Evolutionary conservation across 1,139 yeast genomes (phyloP).

Genomic region (Suhomyces taliae): DNA sequence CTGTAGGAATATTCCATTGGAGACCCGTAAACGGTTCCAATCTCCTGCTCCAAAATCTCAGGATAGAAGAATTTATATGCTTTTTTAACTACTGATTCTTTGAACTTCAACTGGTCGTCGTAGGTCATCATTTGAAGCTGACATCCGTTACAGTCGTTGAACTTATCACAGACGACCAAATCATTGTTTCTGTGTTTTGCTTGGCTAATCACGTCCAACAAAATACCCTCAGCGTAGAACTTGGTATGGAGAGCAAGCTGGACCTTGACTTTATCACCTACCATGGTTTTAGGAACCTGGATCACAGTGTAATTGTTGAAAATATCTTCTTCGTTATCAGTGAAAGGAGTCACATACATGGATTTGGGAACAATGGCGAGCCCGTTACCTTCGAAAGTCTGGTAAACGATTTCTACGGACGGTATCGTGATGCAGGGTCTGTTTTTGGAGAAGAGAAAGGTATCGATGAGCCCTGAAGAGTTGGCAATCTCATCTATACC

Average conservation of each 20-base stretch:
- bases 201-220: slow-evolving; percentile 20
- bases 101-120: slow-evolving; percentile 37
- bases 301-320: slow-evolving; percentile 25
- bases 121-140: slow-evolving; percentile 46
- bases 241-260: slow-evolving; percentile 31
- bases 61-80: slow-evolving; percentile 42
- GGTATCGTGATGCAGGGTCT: slow-evolving; percentile 23
- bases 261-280: slow-evolving; percentile 39
- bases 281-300: slow-evolving; percentile 38
- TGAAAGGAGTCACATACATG: slow-evolving; percentile 19
- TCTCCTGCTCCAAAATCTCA: slow-evolving; percentile 14
- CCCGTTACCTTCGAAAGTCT: slow-evolving; percentile 41
- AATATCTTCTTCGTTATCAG: slow-evolving; percentile 14
- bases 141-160: slow-evolving; percentile 65
- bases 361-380: slow-evolving; percentile 34
- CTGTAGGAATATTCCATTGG: slow-evolving; percentile 40
- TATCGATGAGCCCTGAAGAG: slow-evolving; percentile 26
- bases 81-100: slow-evolving; percentile 29
- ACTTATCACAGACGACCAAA: slow-evolving; percentile 61
- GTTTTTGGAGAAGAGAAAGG: slow-evolving; percentile 24
- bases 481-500: slow-evolving; percentile 20
- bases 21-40: slow-evolving; percentile 23
- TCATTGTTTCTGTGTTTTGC: slow-evolving; percentile 25
- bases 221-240: slow-evolving; percentile 32
- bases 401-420: slow-evolving; percentile 27